phyloP scores from a whole-genome alignment of 371 early-diverging fungal genomes.

The Rhizopus delemar region DNA sequence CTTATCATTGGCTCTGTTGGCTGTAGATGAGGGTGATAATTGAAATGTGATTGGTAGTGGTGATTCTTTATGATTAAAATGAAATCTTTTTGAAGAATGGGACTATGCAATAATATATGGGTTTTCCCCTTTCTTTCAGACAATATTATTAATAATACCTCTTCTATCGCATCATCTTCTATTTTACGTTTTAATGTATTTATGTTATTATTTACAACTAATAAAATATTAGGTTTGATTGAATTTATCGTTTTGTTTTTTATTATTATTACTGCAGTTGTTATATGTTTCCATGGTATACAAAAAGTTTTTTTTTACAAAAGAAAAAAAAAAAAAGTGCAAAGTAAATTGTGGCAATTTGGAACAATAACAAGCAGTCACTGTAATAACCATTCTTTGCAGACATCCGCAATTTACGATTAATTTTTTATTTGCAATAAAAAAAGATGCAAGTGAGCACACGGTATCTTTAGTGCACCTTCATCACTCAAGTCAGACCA shows the following conservation, averaged over 20 bases:
- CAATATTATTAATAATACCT: not conserved
- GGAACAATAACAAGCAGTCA: constrained; percentile 2
- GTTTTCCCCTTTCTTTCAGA: not conserved
- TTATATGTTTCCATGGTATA: constrained; percentile 6
- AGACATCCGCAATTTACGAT: not conserved
- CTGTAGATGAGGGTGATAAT: not conserved
- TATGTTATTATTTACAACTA: constrained; percentile 7
- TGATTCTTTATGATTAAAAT: constrained; percentile 2
- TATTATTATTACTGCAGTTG: not conserved
- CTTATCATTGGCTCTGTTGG: constrained; percentile 3
- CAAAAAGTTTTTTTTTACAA: not conserved
- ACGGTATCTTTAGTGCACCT: too few species aligned
- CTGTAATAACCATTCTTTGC: not conserved
- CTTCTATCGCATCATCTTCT: constrained; percentile 5
- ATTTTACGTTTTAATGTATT: constrained; percentile 3
- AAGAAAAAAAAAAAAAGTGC: not conserved
- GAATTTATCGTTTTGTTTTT: not conserved
- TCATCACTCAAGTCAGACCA: too few species aligned
- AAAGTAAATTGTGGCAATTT: not conserved
- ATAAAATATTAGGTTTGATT: not conserved
- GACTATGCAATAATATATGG: not conserved
- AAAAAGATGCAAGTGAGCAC: too few species aligned
- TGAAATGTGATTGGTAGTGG: not conserved
- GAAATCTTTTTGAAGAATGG: constrained; percentile 6
- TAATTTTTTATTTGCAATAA: too few species aligned